Base-by-base conservation (phyloP, 495 filamentous ascomycete genomes). In the Apiosordaria backusii region DNA sequence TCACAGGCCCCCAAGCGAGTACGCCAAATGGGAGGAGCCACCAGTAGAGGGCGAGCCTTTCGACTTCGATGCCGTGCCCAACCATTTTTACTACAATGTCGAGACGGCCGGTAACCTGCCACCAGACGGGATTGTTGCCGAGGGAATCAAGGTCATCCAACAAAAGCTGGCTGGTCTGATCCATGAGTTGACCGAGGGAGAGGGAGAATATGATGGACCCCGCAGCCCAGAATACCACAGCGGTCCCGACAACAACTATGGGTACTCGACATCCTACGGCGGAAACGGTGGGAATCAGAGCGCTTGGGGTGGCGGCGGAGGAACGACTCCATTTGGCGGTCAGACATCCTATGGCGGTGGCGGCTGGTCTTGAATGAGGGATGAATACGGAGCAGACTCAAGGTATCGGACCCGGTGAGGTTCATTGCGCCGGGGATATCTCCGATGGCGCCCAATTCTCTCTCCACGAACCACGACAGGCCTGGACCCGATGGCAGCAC, bases 131-230 rank as follows among this genome's bases (percentile, higher is more conserved):
- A 92, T 98, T 63, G 84, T 98, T 62, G 87, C 92, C 65, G 89
- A 96, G 72, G 93, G 92, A 25, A 96, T 98, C 75, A 88, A 90
- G 71, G 88, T 92, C 23, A 77, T 99, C 24, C 94, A 98, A 75
- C 85, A 88, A 64, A 99, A 99, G 79, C 84, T 98, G 7, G 94
- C 92, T 15, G 82, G 82, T 3, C 86, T 97, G n/a, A 91, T 98
- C 67, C 86, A 89, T 61, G 87, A 87, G 13, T 82, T 99, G 13
- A 80, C 82, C 45, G 82, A 79, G 50, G 83, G 84, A 50, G 81
- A 82, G 1, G 84, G 81, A 18, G 82, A 78, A 57, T 86, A 86
- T 72, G 80, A 80, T 65, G 87, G 83, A 10, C 85, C 84, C 21
- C 84, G 86, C 45, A 88, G 88, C 65, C 87, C 86, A 6, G 88